Evolutionary conservation across 306 rosid species (phyloP).

Genomic region (Prosopis cineraria): DNA sequence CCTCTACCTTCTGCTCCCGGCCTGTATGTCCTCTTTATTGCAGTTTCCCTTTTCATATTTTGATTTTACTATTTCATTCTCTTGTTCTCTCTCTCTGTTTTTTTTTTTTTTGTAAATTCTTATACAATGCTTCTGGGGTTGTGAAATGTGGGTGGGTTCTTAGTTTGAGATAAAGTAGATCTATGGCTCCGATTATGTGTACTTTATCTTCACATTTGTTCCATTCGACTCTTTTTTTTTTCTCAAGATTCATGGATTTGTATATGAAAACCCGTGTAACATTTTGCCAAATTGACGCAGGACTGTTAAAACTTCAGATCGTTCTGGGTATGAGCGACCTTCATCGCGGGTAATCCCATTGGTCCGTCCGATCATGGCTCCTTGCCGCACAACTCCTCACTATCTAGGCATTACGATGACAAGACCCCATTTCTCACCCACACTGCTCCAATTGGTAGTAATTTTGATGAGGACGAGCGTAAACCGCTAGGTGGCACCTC

Average conservation of each 20-base stretch:
- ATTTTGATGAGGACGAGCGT: conserved; percentile 95
- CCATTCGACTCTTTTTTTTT: neutral
- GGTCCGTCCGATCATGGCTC: conserved; percentile 79
- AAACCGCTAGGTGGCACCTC: conserved; percentile 82
- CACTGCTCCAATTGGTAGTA: conserved; percentile 72
- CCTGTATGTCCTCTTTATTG: conserved; percentile 56
- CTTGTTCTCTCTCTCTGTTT: neutral
- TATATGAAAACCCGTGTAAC: conserved; percentile 21
- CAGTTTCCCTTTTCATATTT: neutral
- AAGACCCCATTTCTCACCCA: conserved; percentile 68
- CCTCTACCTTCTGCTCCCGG: conserved; percentile 98
- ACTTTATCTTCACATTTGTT: neutral
- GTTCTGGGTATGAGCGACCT: conserved; percentile 68
- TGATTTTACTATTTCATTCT: neutral
- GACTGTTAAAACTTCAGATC: conserved; percentile 67
- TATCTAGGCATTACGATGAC: conserved; percentile 70
- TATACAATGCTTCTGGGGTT: neutral
- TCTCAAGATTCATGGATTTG: conserved; percentile 38
- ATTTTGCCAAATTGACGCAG: conserved; percentile 35
- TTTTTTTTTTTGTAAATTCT: conserved; percentile 3
- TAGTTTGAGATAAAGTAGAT: conserved; percentile 31
- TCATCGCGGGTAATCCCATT: conserved; percentile 61
- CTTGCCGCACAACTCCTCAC: conserved; percentile 78
- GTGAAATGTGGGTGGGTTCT: neutral
- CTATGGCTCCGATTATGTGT: conserved; percentile 7